Conservation (phyloP, 2,329 filamentous ascomycete species). For the Geosmithia morbida region DNA sequence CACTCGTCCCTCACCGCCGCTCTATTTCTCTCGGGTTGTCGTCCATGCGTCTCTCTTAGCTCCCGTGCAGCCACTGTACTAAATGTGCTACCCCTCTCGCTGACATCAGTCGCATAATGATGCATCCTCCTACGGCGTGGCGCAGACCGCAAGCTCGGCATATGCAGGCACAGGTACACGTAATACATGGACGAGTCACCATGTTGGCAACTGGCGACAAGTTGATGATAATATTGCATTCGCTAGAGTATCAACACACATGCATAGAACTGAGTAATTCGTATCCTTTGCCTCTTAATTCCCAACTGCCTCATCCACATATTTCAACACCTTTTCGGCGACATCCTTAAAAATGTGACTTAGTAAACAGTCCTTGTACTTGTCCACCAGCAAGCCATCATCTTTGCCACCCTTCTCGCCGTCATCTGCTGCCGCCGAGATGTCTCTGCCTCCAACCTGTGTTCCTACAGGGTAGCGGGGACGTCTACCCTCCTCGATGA, state of each 20-base stretch:
- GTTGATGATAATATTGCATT: background rate
- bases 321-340: conserved; percentile 26
- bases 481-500: conserved; percentile 60
- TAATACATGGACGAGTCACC: too few species aligned
- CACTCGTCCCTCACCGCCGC: too few species aligned
- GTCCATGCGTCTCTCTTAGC: too few species aligned
- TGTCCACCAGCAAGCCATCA: conserved; percentile 42
- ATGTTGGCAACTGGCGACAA: too few species aligned
- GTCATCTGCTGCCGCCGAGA: conserved; percentile 21
- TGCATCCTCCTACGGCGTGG: too few species aligned
- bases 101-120: too few species aligned
- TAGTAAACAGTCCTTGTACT: conserved; percentile 60
- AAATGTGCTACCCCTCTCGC: too few species aligned
- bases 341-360: conserved; percentile 54
- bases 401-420: conserved; percentile 5
- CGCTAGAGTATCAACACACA: background rate
- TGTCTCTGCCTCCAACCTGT: conserved; percentile 39
- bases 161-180: background rate
- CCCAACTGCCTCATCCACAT: conserved; percentile 4
- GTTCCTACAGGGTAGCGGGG: conserved; percentile 60
- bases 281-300: background rate
- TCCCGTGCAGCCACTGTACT: too few species aligned
- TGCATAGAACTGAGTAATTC: background rate
- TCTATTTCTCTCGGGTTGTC: too few species aligned
- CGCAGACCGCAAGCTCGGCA: background rate